Conservation (phyloP, 768 basidiomycete species). For the Leccinum disarticulatum region DNA sequence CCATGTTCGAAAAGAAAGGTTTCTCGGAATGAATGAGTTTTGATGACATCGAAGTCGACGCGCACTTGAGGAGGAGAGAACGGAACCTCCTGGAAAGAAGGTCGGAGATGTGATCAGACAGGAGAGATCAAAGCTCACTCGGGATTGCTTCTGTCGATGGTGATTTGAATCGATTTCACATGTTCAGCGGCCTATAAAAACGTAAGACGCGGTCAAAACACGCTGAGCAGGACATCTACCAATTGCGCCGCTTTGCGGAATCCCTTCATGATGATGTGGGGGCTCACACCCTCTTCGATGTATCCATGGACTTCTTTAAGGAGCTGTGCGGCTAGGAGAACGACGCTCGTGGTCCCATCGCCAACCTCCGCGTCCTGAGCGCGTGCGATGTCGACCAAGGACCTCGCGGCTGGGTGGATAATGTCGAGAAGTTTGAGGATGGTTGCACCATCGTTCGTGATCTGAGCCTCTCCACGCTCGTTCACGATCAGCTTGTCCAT, state of each 20-base stretch:
- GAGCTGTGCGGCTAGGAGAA: constrained; percentile 90
- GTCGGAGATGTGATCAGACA: constrained; percentile 9
- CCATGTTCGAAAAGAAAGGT: constrained; percentile 98
- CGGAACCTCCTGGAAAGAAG: constrained; percentile 71
- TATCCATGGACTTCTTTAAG: constrained; percentile 89
- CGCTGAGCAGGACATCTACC: constrained; percentile 45
- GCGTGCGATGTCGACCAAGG: constrained; percentile 96
- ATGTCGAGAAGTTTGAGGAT: constrained; percentile 97
- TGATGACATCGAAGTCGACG: constrained; percentile 99
- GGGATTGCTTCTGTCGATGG: constrained; percentile 85
- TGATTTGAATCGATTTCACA: constrained; percentile 87
- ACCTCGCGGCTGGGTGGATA: constrained; percentile 95
- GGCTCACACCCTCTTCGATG: constrained; percentile 96
- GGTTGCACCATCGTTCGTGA: constrained; percentile 99
- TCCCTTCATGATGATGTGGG: constrained; percentile 97
- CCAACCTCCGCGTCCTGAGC: constrained; percentile 99
- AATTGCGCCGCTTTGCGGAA: constrained; percentile 85
- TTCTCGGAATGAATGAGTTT: constrained; percentile 99
- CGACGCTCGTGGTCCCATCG: constrained; percentile 96
- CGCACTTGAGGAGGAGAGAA: constrained; percentile 92
- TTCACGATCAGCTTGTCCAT: constrained; percentile 99
- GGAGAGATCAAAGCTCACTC: constrained; percentile 56
- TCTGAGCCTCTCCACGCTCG: constrained; percentile 93
- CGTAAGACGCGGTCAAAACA: constrained; percentile 10
- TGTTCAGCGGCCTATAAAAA: constrained; percentile 69